Percentiles rank a stretch among this genome's conserved stretches.
Evolutionary conservation across 495 filamentous ascomycete genomes (phyloP).

Genomic region (Cetradonia linearis): DNA sequence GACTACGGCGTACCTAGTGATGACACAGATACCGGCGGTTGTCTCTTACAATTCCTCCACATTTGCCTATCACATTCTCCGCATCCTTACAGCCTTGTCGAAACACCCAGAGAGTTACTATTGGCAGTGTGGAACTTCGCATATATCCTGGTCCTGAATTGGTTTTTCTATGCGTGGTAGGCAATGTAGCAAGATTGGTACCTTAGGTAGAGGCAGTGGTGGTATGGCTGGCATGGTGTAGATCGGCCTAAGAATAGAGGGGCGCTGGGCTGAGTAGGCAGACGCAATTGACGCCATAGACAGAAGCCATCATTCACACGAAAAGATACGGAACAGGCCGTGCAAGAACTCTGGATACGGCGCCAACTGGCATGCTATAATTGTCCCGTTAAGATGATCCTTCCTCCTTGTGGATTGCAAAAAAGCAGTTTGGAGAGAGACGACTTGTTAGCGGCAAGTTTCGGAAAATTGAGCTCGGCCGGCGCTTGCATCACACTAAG

Average conservation of each 20-base stretch:
- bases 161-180: not conserved
- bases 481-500: not conserved
- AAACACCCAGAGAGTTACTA: not conserved
- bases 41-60: not conserved
- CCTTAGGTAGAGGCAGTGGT: not conserved
- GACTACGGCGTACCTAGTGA: not conserved
- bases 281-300: not conserved
- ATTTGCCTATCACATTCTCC: not conserved
- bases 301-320: not conserved
- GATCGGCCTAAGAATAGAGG: conserved; percentile 7
- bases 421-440: too few species aligned
- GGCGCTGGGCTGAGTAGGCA: conserved; percentile 4
- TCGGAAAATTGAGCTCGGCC: not conserved
- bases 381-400: not conserved
- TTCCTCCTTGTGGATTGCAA: too few species aligned
- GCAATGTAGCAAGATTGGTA: not conserved
- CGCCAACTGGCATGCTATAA: not conserved
- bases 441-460: not conserved
- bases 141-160: not conserved
- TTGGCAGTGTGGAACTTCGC: not conserved
- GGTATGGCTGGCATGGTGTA: not conserved
- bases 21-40: not conserved
- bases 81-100: too few species aligned
- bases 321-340: not conserved
- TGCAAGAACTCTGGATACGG: too few species aligned